These are phyloP conservation scores for Penicillium janthinellum DNA, from an alignment of 2,329 filamentous ascomycete species.

Conservation along the genomic window DNA sequence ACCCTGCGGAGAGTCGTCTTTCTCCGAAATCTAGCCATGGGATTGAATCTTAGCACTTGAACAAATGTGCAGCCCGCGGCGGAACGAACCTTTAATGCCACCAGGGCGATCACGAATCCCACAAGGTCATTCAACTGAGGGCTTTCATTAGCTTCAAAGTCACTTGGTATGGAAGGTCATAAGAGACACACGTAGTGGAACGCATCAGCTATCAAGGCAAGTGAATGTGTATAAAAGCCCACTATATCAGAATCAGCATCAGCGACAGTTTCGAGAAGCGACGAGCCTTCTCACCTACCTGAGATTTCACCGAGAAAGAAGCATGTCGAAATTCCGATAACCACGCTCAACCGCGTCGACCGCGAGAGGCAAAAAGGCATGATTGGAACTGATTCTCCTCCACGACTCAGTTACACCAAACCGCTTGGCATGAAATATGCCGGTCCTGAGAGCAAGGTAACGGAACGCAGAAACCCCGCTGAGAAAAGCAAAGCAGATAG, in stretches of 20 bases:
- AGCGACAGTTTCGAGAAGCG: neutral
- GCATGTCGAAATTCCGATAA: conserved; percentile 34
- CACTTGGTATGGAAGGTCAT: neutral
- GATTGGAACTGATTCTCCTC: neutral
- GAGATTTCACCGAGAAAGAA: conserved; percentile 39
- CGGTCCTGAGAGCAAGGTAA: neutral
- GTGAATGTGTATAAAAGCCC: conserved; percentile 69
- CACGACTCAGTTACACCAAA: neutral
- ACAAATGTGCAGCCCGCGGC: too few relatives aligned
- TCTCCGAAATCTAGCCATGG: conserved; percentile 57
- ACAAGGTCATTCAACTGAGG: conserved; percentile 69
- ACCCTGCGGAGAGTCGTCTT: conserved; percentile 57
- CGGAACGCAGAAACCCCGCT: neutral
- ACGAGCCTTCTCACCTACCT: conserved; percentile 16
- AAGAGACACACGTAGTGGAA: conserved; percentile 68
- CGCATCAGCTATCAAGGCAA: conserved; percentile 74
- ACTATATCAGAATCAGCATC: conserved; percentile 43
- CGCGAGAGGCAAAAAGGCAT: conserved; percentile 34
- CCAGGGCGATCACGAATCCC: conserved; percentile 67
- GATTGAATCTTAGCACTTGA: neutral
- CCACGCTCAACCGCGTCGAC: conserved; percentile 32
- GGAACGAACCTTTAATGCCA: conserved; percentile 60
- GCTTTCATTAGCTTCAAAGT: conserved; percentile 9
- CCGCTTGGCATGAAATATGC: neutral
- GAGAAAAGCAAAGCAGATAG: neutral